Base-by-base conservation (phyloP, 2,329 filamentous ascomycete species). In the Aspergillus transmontanensis region DNA sequence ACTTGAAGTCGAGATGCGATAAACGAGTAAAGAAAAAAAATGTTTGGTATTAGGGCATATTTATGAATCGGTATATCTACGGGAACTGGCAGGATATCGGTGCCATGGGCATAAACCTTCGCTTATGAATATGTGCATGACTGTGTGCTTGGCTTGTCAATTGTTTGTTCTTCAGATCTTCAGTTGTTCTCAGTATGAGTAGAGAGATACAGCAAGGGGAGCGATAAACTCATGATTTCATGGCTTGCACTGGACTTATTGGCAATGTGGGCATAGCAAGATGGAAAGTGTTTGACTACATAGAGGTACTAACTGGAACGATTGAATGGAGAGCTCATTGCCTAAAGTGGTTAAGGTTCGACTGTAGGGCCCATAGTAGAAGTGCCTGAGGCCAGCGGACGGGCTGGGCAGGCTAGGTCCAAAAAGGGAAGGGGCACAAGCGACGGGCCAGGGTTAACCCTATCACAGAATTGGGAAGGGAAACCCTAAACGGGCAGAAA, bases 1-100 rank as follows among this genome's bases (percentile, higher is more conserved):
- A 59, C 75, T 84, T 76, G 82, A 83, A 64, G 78, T 85, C 43
- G 83, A 85, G 69, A 83, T 85, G 82, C 80, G 82, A 69, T 84
- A 54, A 66, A 45, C 55, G 28, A 41, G 43, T 48, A 55, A 26
- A 36, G 23, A 51, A 19, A 16, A 19, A 19, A 51, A 23, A 19
- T 41, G 51, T 55, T 55, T 26, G 34, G 36, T 41, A 39, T 26
- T 19, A 39, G 21, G 34, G 6, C 21, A 41, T 36, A 28, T n/a
- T 39, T n/a, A 57, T 39, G 43, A 60, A 50, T n/a, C 11, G 53
- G 64, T 65, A 55, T 57, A 63, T 53, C 51, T 64, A 65, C 53
- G 51, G 28, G 57, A 41, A 46, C 21, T 23, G 57, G 28, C 51
- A 16, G 32, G 32, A 21, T 14, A n/a, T 23, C 32, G 16, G 28